These are phyloP conservation scores for Neurospora cerealis DNA, from an alignment of 495 filamentous ascomycete genomes.

Conservation along the genomic window DNA sequence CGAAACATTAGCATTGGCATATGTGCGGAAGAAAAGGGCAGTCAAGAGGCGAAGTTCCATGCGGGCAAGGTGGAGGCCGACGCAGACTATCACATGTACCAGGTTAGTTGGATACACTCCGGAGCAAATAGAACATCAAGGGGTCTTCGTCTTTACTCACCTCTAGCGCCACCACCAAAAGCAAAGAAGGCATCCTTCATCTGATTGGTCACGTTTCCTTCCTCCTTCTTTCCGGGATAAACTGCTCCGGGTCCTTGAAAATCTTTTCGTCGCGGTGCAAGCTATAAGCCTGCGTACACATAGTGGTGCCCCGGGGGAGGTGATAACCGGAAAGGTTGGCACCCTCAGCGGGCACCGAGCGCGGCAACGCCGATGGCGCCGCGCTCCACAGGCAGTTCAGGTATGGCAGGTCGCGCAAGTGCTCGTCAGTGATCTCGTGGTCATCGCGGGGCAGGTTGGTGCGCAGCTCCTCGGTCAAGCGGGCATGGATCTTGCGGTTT, in stretches of 20 bases:
- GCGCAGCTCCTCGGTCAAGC: constrained; percentile 31
- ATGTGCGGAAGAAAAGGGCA: constrained; percentile 21
- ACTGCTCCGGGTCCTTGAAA: constrained; percentile 26
- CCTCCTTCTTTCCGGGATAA: constrained; percentile 18
- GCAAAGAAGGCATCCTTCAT: constrained; percentile 46
- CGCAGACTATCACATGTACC: constrained; percentile 19
- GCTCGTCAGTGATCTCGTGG: constrained; percentile 9
- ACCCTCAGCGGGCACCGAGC: constrained; percentile 20
- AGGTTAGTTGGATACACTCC: not conserved
- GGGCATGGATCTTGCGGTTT: constrained; percentile 20
- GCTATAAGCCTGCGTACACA: constrained; percentile 29
- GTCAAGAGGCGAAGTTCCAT: constrained; percentile 23
- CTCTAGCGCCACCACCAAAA: constrained; percentile 39
- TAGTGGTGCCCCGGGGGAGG: constrained; percentile 18
- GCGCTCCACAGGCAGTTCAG: constrained; percentile 41
- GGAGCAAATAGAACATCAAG: constrained; percentile 21
- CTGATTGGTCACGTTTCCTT: constrained; percentile 26
- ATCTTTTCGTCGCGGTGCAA: constrained; percentile 27
- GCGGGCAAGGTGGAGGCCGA: constrained; percentile 24
- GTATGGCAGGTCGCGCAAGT: constrained; percentile 32
- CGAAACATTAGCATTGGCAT: constrained; percentile 20
- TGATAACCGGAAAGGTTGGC: constrained; percentile 15
- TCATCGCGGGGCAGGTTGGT: constrained; percentile 25
- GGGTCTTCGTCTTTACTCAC: constrained; percentile 8
- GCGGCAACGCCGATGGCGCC: constrained; percentile 33